A percentile compares a stretch with the other conserved stretches of the same genome.
Evolutionary conservation across 768 basidiomycete species (phyloP).

Genomic region (Cytidiella melzeri): DNA sequence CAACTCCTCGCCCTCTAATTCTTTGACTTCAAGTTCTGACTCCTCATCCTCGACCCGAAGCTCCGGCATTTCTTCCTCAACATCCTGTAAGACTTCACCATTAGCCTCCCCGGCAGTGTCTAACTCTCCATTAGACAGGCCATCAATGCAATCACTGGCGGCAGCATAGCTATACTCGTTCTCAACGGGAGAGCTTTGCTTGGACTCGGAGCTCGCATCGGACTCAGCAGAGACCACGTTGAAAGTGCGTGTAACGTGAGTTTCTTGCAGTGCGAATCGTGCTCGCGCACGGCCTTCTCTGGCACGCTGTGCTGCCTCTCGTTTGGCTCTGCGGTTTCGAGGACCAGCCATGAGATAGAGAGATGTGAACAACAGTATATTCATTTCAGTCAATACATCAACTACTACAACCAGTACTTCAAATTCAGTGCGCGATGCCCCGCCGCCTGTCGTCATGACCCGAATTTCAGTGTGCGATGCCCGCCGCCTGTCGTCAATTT

Average conservation of each 20-base stretch:
- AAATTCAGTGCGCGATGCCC: no score
- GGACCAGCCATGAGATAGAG: neutral
- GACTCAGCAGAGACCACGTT: no score
- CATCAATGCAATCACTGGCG: neutral
- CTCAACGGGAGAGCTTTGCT: no score
- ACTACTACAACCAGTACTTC: no score
- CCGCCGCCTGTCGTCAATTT: no score
- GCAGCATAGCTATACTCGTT: no score
- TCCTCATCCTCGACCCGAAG: neutral
- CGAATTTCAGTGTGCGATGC: no score
- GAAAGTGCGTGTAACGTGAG: no score
- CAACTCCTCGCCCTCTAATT: neutral
- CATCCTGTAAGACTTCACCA: neutral
- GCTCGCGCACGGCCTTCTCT: neutral
- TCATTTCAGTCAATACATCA: neutral
- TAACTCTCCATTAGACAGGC: neutral
- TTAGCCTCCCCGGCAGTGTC: neutral
- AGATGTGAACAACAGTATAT: neutral
- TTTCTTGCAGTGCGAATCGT: neutral
- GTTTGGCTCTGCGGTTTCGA: neutral
- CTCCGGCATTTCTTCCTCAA: neutral
- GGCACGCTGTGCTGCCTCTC: neutral
- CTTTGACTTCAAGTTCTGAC: neutral
- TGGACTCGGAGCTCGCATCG: no score
- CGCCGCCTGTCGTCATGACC: no score